phyloP scores from a whole-genome alignment of 169 alveolate genomes.

The Amoebophrya sp. region DNA sequence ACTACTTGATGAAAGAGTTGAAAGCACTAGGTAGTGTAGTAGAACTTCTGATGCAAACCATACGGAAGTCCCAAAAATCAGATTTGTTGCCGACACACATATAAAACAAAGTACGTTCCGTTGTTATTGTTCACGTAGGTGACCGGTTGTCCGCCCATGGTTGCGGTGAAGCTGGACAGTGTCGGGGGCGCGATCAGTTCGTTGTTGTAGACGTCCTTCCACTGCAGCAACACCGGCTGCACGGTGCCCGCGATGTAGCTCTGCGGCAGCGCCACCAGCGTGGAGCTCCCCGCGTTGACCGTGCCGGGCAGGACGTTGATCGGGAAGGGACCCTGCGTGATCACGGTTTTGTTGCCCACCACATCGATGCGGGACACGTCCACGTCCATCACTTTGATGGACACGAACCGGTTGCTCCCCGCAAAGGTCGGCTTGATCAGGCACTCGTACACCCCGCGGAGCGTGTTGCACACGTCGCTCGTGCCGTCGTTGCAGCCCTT shows the following conservation, averaged over 20 bases:
- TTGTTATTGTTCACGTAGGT: not conserved
- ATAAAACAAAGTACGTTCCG: no score
- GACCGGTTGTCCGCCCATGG: slow-evolving; percentile 27
- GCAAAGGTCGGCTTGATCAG: slow-evolving; percentile 10
- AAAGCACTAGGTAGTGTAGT: no score
- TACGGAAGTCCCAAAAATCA: no score
- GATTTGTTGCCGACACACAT: no score
- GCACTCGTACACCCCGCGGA: slow-evolving; percentile 11
- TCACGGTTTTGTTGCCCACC: slow-evolving; percentile 26
- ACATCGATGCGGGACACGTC: slow-evolving; percentile 30
- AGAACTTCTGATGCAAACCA: no score
- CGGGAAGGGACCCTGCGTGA: slow-evolving; percentile 37
- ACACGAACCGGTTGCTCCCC: slow-evolving; percentile 5
- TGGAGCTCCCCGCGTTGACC: not conserved
- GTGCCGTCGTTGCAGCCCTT: slow-evolving; percentile 24
- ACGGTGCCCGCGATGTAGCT: slow-evolving; percentile 31
- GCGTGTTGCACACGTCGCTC: not conserved
- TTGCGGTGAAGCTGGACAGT: not conserved
- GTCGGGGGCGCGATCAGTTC: slow-evolving; percentile 21
- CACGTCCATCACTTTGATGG: not conserved
- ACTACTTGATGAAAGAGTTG: no score
- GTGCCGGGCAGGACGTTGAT: slow-evolving; percentile 31
- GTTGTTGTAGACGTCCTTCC: slow-evolving; percentile 14
- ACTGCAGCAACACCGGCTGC: slow-evolving; percentile 31
- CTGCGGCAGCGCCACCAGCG: not conserved